phyloP scores from a whole-genome alignment of 2,329 filamentous ascomycete genomes.

The Cryphonectria parasitica region DNA sequence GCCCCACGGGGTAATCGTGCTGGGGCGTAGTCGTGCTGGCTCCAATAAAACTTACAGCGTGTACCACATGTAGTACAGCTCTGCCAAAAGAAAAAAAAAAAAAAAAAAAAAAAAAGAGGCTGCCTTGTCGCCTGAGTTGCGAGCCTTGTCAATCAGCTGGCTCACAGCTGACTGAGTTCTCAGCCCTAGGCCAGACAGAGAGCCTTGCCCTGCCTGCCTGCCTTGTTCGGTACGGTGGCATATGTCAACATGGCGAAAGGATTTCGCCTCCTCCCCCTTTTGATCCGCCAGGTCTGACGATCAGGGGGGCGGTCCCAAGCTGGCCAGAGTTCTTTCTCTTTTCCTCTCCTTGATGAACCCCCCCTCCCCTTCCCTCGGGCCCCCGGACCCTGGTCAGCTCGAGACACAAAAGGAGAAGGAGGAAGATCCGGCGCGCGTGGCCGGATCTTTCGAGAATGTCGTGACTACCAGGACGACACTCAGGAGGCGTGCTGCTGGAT shows the following conservation, averaged over 20 bases:
- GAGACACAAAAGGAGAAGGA: not conserved
- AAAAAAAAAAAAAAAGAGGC: too few relatives aligned
- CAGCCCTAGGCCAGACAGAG: not conserved
- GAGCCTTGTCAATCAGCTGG: not conserved
- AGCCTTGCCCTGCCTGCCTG: not conserved
- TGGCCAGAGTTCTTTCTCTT: too few relatives aligned
- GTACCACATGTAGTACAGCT: too few relatives aligned
- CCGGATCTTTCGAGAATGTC: not conserved
- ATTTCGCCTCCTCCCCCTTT: slow-evolving; percentile 4
- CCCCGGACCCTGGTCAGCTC: not conserved
- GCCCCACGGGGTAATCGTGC: slow-evolving; percentile 8
- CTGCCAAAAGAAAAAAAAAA: not conserved
- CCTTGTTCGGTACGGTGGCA: not conserved
- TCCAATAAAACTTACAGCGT: not conserved
- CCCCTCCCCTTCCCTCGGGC: too few relatives aligned
- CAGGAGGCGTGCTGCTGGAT: not conserved
- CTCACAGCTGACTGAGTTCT: not conserved
- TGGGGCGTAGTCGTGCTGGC: not conserved
- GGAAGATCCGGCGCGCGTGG: not conserved
- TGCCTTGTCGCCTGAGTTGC: too few relatives aligned
- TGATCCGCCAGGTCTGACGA: not conserved
- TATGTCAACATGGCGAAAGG: not conserved
- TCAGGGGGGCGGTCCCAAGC: not conserved
- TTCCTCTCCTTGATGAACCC: not conserved
- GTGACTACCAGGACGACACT: not conserved